Evolutionary conservation across 2,329 filamentous ascomycete genomes (phyloP), one percentile per base, ranked within the genome.

Genomic region (Pezicula rhizophila): DNA sequence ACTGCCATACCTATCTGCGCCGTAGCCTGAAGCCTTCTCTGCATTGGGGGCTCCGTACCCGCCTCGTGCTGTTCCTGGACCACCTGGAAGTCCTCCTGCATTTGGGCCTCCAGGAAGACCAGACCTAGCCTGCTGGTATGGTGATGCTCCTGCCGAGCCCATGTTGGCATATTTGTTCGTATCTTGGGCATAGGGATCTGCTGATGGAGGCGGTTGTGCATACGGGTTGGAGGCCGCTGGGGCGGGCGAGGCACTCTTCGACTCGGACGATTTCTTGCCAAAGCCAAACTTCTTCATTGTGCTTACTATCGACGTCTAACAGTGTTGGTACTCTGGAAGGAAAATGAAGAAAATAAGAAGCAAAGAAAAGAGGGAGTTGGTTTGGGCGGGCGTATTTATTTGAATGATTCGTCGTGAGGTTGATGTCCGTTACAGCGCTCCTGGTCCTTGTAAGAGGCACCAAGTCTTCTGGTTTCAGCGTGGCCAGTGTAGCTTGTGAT

Each of bases 261-360:
- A 60, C 38, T 57, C 61, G 23, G 58, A 31, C 28, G 55, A 26
- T 43, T 79, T 82, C 67, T 76, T 80, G 54, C 77, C 71, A 55
- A 81, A 75, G 43, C 76, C 75, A 57, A 83, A 80, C 58, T 78
- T 80, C 69, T 75, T 78, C 80, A 84, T 84, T 23, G 40, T 56
- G 51, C 28, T 38, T 31, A 38, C 43, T 42, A 41, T 39, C 7
- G 46, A 23, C 25, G n/a, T 40, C 25, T 41, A 17, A 17, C 18
- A 20, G 15, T 15, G n/a, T 38, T 25, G 28, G 31, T 23, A 23
- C 26, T 15, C 33, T 45, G 34, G 40, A 15, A 18, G 35, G 28
- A 34, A 46, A 20, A 34, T 42, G 31, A 18, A 35, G 43, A 31
- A 42, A 35, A 14, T 17, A 8, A 41, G 11, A 18, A 42, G 12